phyloP scores from a whole-genome alignment of 495 filamentous ascomycete genomes.

The Jackrogersella minutella region DNA sequence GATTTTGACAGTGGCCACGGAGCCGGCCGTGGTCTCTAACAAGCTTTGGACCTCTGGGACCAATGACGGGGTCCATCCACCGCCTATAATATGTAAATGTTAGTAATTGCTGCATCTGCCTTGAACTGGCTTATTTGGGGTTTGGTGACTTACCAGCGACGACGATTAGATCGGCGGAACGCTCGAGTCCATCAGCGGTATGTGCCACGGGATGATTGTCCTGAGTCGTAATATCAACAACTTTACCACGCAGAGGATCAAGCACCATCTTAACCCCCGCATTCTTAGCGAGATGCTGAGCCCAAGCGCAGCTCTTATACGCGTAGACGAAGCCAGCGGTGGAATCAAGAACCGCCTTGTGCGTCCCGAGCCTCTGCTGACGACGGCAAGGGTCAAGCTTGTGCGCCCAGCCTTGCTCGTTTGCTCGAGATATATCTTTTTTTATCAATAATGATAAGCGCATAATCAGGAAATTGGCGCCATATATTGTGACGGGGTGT shows the following conservation, averaged over 20 bases:
- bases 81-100: constrained; percentile 19
- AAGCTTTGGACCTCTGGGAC: constrained; percentile 46
- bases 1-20: constrained; percentile 48
- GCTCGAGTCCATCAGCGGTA: constrained; percentile 47
- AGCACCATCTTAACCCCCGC: constrained; percentile 50
- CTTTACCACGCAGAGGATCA: constrained; percentile 34
- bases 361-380: constrained; percentile 35
- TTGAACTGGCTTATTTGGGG: background rate
- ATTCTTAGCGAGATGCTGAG: constrained; percentile 47
- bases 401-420: constrained; percentile 41
- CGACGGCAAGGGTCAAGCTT: constrained; percentile 42
- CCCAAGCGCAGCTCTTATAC: constrained; percentile 54
- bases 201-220: constrained; percentile 35
- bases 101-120: background rate
- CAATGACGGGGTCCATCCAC: constrained; percentile 48
- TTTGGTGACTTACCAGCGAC: constrained; percentile 33
- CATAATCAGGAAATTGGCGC: background rate
- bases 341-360: constrained; percentile 50
- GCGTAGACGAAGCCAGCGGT: constrained; percentile 52
- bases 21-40: constrained; percentile 56
- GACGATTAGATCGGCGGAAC: constrained; percentile 41
- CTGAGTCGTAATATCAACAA: constrained; percentile 30
- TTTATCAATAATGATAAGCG: background rate
- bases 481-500: background rate
- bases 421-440: constrained; percentile 41